Base-by-base conservation (phyloP, 1,284 basidiomycete genomes). In the Neotropicomus parvogracilis region DNA sequence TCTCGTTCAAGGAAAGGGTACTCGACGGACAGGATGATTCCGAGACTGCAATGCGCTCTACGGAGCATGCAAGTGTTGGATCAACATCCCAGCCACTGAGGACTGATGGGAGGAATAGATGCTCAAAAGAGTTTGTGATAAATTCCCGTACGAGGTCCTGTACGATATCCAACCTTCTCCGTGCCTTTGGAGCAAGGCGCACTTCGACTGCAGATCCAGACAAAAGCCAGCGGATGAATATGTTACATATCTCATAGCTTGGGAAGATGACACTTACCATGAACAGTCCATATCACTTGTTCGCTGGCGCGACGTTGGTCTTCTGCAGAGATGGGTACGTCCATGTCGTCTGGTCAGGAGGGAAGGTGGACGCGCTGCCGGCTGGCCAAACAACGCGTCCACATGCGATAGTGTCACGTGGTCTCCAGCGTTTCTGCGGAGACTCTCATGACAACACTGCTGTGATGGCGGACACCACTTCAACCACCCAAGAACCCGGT, bases 1-100 rank as follows among this genome's bases (percentile, higher is more conserved):
- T 75, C 52, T 85, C 78, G 34, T 77, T 74, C 45, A 86, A 66
- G 12, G 77, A 70, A 12, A 87, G 70, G 35, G 79, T 77, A 13
- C 71, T 66, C 14, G 73, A 74, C 13, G 78, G 71, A 59, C 80
- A 81, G 33, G 79, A 60, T 3, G 75, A 76, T 65, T 85, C 95
- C 3, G 87, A 85, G 3, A 90, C 81, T n/a, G 75, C 70, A 52
- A 98, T 85, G 29, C 76, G 75, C 51, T 94, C 88, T 17, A 97
- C 83, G 40, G 89, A 81, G 19, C 83, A 73, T 0, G 75, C 74
- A 13, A 98, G 78, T 34, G 88, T 78, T 9, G 82, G 76, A 21
- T 84, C 70, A 33, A 80, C 77, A 53, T 87, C 77, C 91, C 90
- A 95, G 27, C 87, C 84, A 34, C 74, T 70, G 4, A 93, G 69